A percentile compares a stretch with the other conserved stretches of the same genome.
Evolutionary conservation across 495 filamentous ascomycete species (phyloP).

Genomic region (Chaetomium fimeti): DNA sequence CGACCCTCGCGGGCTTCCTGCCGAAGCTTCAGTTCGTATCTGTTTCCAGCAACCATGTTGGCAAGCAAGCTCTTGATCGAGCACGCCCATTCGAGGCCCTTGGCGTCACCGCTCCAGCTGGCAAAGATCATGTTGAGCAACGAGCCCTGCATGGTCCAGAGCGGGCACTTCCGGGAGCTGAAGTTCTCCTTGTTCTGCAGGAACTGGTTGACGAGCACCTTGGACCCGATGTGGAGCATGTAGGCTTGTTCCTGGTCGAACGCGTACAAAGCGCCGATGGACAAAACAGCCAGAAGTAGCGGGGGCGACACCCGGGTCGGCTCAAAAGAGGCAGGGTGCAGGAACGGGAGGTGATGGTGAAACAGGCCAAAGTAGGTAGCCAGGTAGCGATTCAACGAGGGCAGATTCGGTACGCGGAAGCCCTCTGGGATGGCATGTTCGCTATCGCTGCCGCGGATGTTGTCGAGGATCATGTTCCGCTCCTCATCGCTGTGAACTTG

Average conservation of each 20-base stretch:
- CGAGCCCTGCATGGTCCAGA: constrained; percentile 97
- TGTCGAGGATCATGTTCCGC: constrained; percentile 76
- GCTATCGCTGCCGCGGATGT: constrained; percentile 73
- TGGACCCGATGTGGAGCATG: constrained; percentile 95
- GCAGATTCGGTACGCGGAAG: constrained; percentile 79
- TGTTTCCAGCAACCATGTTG: constrained; percentile 98
- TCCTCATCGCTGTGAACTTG: constrained; percentile 75
- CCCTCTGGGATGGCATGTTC: constrained; percentile 81
- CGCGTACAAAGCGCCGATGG: constrained; percentile 93
- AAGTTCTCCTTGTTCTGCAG: constrained; percentile 97
- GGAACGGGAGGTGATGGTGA: constrained; percentile 94
- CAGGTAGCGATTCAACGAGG: constrained; percentile 81
- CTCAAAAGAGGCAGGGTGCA: constrained; percentile 89
- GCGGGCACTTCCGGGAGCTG: constrained; percentile 94
- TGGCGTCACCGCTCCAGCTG: constrained; percentile 97
- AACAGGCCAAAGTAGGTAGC: constrained; percentile 96
- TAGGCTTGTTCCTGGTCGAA: constrained; percentile 96
- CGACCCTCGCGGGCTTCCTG: constrained; percentile 80
- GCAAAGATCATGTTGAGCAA: constrained; percentile 98
- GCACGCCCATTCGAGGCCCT: constrained; percentile 97
- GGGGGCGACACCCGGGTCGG: constrained; percentile 74
- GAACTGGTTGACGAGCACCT: constrained; percentile 94
- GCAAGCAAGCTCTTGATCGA: constrained; percentile 96
- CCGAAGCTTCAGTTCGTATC: constrained; percentile 91
- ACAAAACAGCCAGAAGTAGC: constrained; percentile 84